Evolutionary conservation across 2,329 filamentous ascomycete genomes (phyloP), one percentile per base, ranked within the genome.

Genomic region (Fusarium beomiforme): DNA sequence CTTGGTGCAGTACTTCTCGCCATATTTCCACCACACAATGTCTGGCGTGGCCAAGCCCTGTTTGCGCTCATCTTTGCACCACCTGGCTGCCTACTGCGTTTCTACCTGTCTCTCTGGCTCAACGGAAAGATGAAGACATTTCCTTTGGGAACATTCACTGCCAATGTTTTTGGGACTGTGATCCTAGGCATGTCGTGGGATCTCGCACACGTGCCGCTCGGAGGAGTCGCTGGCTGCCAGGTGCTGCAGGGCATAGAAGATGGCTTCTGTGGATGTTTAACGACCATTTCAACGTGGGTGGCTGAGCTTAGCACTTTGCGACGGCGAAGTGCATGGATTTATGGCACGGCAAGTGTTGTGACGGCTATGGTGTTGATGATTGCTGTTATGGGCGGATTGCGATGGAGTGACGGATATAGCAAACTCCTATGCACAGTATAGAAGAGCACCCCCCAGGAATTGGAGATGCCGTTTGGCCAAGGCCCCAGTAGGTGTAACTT

Each of bases 41-140:
- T 81, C 21, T 97, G 94, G 95, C 92, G 95, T 41, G 91, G 92
- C 4, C 83, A 90, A 49, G 92, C 88, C 0, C 83, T 93, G 2
- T 95, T 97, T 74, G 88, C 94, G 0, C 84, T 96, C 29, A 90
- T 94, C 4, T 96, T 98, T 75, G 92, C 94, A 2, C 95, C 95
- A 0, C 72, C 93, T 0, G 95, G 95, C 1, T 95, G 92, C 72
- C 81, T 97, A 0, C 78, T 87, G 0, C 88, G 95, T 6, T 97
- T 93, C 82, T 95, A 94, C 78, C 80, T 88, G 2, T 92, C 92
- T 1, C 78, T 92, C 10, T 80, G 84, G 26, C 86, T 97, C n/a
- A 98, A 98, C 75, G 83, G 87, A 0, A 84, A 88, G 23, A 73
- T 89, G 0, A 80, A 89, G 0, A 82, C 86, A 0, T 98, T 98